Percentiles rank a stretch among this genome's conserved stretches.
Evolutionary conservation across 768 basidiomycete species (phyloP).

Genomic region (Psilocybe tampanensis): DNA sequence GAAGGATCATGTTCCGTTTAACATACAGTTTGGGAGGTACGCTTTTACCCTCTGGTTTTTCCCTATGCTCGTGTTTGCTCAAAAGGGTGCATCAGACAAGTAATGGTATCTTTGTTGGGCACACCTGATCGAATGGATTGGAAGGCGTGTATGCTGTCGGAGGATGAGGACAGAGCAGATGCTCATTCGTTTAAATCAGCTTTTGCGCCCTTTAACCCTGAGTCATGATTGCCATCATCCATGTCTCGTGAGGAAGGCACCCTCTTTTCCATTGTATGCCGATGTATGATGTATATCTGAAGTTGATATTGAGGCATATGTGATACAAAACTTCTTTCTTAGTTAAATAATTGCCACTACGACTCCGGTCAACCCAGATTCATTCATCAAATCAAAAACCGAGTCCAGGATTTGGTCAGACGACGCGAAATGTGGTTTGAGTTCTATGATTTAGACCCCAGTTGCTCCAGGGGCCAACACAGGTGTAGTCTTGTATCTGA

Average conservation of each 20-base stretch:
- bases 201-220: conserved; percentile 75
- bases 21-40: conserved; percentile 93
- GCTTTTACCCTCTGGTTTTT: conserved; percentile 21
- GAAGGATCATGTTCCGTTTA: conserved; percentile 76
- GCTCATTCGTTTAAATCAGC: conserved; percentile 82
- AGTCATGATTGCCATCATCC: conserved; percentile 13
- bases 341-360: too few species aligned
- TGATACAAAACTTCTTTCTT: too few species aligned
- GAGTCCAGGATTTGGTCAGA: background rate
- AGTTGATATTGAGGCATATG: too few species aligned
- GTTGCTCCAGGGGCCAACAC: conserved; percentile 19
- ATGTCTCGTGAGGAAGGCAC: too few species aligned
- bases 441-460: conserved; percentile 12
- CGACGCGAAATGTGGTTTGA: background rate
- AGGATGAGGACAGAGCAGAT: conserved; percentile 86
- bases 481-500: conserved; percentile 32
- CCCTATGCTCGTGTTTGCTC: background rate
- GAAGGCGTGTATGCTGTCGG: conserved; percentile 83
- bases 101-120: conserved; percentile 74
- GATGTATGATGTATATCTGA: too few species aligned
- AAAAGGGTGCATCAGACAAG: conserved; percentile 56
- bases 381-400: too few species aligned
- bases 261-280: too few species aligned
- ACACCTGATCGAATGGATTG: conserved; percentile 86
- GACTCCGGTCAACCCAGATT: too few species aligned